Conservation (phyloP, 2,329 filamentous ascomycete genomes). For the Colletotrichum falcatum region DNA sequence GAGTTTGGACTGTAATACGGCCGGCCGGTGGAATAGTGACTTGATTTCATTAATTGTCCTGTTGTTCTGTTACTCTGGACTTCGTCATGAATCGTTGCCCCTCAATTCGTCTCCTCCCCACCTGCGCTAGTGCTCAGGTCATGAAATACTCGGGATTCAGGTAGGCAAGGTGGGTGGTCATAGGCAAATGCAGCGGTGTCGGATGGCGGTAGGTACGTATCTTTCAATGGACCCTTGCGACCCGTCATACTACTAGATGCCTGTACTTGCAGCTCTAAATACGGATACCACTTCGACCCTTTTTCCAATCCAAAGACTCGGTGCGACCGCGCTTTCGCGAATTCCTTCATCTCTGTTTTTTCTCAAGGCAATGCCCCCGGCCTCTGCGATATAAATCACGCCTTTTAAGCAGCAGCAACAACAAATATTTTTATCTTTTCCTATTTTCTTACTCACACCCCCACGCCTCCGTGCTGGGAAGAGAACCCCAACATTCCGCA, state of each 20-base stretch:
- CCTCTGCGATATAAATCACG: not conserved
- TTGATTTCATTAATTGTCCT: slow-evolving; percentile 6
- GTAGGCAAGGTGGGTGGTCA: not conserved
- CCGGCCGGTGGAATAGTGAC: slow-evolving; percentile 16
- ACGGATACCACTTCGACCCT: not conserved
- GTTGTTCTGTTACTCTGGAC: not conserved
- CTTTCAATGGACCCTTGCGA: not conserved
- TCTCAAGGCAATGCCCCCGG: not conserved
- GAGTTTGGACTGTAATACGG: slow-evolving; percentile 35
- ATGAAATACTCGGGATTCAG: too few relatives aligned
- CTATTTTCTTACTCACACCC: too few relatives aligned
- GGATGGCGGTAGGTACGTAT: not conserved
- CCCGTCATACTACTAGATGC: not conserved
- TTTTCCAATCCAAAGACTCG: not conserved
- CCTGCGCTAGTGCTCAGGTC: not conserved
- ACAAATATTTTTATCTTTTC: too few relatives aligned
- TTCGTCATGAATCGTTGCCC: not conserved
- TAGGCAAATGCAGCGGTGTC: too few relatives aligned
- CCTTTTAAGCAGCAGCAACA: too few relatives aligned
- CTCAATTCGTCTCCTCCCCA: not conserved
- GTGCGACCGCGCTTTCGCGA: not conserved
- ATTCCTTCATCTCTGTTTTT: not conserved
- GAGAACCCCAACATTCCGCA: not conserved
- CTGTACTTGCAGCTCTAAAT: too few relatives aligned
- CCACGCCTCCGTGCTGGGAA: not conserved